These are phyloP conservation scores for Oryza punctata DNA, from an alignment of 176 grass and related monocot species.

Conservation along the genomic window DNA sequence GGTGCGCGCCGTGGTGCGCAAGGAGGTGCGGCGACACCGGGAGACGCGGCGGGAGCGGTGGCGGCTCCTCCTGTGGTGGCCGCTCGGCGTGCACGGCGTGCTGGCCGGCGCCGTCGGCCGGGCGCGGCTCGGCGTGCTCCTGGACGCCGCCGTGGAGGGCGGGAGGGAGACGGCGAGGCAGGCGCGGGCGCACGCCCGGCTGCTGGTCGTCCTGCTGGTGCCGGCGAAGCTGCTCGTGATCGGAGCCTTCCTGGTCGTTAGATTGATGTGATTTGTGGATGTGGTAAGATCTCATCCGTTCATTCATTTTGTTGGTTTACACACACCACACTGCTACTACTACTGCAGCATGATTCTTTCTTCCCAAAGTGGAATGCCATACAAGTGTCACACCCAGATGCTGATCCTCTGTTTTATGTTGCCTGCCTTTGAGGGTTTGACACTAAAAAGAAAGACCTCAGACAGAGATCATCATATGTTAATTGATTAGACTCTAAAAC, in stretches of 20 bases:
- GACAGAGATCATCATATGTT: not conserved
- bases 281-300: not conserved
- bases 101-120: not conserved
- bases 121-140: conserved; percentile 19
- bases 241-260: conserved; percentile 51
- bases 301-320: conserved; percentile 27
- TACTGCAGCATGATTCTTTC: conserved; percentile 41
- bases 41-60: conserved; percentile 45
- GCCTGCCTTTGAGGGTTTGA: not conserved
- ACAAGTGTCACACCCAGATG: not conserved
- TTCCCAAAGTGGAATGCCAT: not conserved
- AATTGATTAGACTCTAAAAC: not conserved
- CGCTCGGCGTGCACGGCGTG: conserved; percentile 39
- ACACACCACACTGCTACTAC: not conserved
- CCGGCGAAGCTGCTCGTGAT: conserved; percentile 63
- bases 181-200: conserved; percentile 30
- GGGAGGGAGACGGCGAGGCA: conserved; percentile 47
- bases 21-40: conserved; percentile 50
- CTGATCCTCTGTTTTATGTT: not conserved
- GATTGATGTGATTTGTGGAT: conserved; percentile 35
- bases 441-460: not conserved
- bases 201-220: conserved; percentile 56
- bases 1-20: conserved; percentile 60
- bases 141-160: conserved; percentile 36
- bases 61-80: conserved; percentile 60